Conservation (phyloP, 2,329 filamentous ascomycete species). For the Nannizziopsis barbatae region DNA sequence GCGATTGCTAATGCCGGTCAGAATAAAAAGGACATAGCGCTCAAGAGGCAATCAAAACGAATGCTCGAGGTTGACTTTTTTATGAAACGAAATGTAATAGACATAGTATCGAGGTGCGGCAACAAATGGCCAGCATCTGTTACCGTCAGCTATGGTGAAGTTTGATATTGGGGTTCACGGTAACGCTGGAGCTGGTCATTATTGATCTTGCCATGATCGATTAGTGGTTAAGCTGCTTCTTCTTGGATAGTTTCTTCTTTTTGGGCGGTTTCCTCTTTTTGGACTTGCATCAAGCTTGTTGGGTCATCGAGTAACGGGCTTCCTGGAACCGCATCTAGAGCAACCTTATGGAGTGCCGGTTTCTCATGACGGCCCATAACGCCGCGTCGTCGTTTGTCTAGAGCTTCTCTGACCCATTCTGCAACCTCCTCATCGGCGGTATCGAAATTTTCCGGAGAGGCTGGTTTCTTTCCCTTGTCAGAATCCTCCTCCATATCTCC, state of each 20-base stretch:
- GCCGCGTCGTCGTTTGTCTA: constrained; percentile 55
- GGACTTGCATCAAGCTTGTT: not conserved
- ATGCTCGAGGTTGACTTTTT: no score
- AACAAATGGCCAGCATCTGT: constrained; percentile 3
- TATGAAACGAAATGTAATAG: not conserved
- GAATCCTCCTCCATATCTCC: constrained; percentile 27
- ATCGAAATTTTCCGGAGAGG: constrained; percentile 14
- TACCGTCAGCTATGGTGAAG: not conserved
- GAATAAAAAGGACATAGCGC: no score
- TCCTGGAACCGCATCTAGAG: constrained; percentile 57
- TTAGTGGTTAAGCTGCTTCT: no score
- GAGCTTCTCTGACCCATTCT: constrained; percentile 64
- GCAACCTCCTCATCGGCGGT: constrained; percentile 73
- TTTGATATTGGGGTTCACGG: not conserved
- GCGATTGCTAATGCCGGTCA: no score
- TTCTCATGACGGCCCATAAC: constrained; percentile 47
- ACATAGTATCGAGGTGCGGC: not conserved
- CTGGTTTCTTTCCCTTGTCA: constrained; percentile 7
- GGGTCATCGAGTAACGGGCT: constrained; percentile 28
- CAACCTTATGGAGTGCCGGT: constrained; percentile 79
- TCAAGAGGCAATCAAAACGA: no score
- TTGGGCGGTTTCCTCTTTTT: no score
- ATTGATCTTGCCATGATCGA: no score
- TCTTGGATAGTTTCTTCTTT: no score
- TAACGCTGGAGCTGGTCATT: no score